Base-by-base conservation (phyloP, 1,284 basidiomycete species). In the Xerocomus alliaceus region DNA sequence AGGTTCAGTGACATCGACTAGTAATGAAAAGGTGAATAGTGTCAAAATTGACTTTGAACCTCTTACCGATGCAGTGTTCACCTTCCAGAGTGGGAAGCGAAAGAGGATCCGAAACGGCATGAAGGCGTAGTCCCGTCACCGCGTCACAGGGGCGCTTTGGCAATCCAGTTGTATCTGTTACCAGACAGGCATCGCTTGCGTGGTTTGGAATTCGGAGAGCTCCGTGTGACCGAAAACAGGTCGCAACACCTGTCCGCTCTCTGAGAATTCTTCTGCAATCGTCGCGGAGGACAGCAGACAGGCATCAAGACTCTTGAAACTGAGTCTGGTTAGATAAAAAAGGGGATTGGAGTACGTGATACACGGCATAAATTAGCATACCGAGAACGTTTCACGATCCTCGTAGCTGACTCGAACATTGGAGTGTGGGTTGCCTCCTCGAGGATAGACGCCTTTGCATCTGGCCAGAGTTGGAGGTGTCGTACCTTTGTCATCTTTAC, bases 131-230 rank as follows among this genome's bases (percentile, higher is more conserved):
- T 24, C 54, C 60, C 5, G 47, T 39, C 5, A 56, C 41, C 1
- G 66, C 52, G 29, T 64, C 63, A 24, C 69, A 70, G 2, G 75
- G 70, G 9, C 71, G 70, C 42, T 78, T 9, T n/a, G 69, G 48
- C 8, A 47, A n/a, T n/a, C 6, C 0, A 10, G 4, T 12, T 53
- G 28, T 26, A 10, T 71, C 68, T 11, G 61, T 49, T n/a, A 42
- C 77, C 73, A 0, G 81, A 80, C 2, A 77, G 47, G 5, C 71
- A 68, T 35, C 78, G 75, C 59, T 79, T 78, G n/a, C n/a, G n/a
- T n/a, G n/a, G n/a, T n/a, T n/a, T 68, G 68, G 4, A 39, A 7
- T 1, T 45, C 24, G 29, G 45, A 24, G 1, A 4, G 28, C 7
- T 28, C 3, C 1, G 10, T 37, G n/a, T 52, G 47, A 35, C 50